Base-by-base conservation (phyloP, 2,329 filamentous ascomycete genomes). In the Penicillium sp. region DNA sequence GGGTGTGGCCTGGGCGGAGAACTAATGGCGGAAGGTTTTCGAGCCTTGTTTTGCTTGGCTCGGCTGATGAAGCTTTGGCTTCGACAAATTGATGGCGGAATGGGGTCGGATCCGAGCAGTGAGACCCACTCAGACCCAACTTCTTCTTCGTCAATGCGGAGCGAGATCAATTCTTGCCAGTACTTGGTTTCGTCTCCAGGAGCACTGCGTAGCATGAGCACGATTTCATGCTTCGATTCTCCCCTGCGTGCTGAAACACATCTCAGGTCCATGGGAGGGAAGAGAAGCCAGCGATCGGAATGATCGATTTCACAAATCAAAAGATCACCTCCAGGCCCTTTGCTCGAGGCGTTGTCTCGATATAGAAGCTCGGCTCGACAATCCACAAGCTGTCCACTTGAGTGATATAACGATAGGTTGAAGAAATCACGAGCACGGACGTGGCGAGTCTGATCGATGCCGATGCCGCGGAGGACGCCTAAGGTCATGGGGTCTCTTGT, bases 381-480 rank as follows among this genome's bases (percentile, higher is more conserved):
- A 66, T 91, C 91, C 44, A 99, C 82, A 59, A 92, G 83, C 71
- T 97, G 93, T 2, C 93, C 92, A 68, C 85, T 96, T 1, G 93
- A 96, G 73, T 99, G 94, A 50, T 84, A 82, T 15, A 99, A 76
- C 59, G 92, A 88, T 65, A 99, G 81, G 56, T 89, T 88, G 72
- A 99, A 99, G 65, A 89, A 86, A 72, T 99, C 94, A 68, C 96
- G 88, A 45, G 93, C 92, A 62, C 86, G 87, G 41, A 99, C 95
- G 68, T 92, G 91, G 54, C 91, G 86, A 39, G 79, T 83, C n/a
- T 84, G 81, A 68, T 96, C 87, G 54, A 97, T 87, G 43, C 78
- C 80, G 10, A 94, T 84, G 53, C 84, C 84, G 34, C 86, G 84
- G 36, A 92, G 81, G 1, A 89, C 83, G 13, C 84, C 86, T 53